A percentile compares a stretch with the other conserved stretches of the same genome.
Conservation (phyloP, 257 asterid genomes). For the Solanum sejunctum region DNA sequence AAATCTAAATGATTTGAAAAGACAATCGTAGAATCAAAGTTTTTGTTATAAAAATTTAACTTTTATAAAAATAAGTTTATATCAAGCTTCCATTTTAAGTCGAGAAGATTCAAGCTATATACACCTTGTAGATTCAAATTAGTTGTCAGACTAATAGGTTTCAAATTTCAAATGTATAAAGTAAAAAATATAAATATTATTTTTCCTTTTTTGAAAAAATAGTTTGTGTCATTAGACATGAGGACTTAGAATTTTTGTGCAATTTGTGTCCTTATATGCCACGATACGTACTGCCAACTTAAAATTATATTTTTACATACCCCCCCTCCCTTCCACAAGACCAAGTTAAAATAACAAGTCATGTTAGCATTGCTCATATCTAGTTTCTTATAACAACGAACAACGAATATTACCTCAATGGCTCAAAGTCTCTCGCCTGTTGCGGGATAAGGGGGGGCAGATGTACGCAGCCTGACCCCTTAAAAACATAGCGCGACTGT, state of each 20-base stretch:
- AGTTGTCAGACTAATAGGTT: not conserved
- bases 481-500: too few relatives aligned
- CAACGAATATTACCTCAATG: too few relatives aligned
- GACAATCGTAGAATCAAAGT: fast-evolving
- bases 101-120: not conserved
- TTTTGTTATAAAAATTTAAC: not conserved
- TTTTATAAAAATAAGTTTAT: not conserved
- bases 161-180: not conserved
- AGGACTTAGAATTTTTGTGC: not conserved
- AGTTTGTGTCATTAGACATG: not conserved
- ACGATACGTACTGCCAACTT: not conserved
- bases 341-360: not conserved
- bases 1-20: not conserved
- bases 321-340: not conserved
- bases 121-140: not conserved
- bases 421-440: too few relatives aligned
- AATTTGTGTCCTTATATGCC: not conserved
- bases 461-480: too few relatives aligned
- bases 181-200: not conserved
- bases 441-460: too few relatives aligned
- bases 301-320: not conserved
- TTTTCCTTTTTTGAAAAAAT: too few relatives aligned
- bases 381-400: too few relatives aligned
- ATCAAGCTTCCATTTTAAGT: not conserved
- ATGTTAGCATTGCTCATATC: not conserved